Evolutionary conservation across 805 yeast genomes (phyloP), one percentile per base, ranked within the genome.

Genomic region (Schwanniomyces occidentalis): DNA sequence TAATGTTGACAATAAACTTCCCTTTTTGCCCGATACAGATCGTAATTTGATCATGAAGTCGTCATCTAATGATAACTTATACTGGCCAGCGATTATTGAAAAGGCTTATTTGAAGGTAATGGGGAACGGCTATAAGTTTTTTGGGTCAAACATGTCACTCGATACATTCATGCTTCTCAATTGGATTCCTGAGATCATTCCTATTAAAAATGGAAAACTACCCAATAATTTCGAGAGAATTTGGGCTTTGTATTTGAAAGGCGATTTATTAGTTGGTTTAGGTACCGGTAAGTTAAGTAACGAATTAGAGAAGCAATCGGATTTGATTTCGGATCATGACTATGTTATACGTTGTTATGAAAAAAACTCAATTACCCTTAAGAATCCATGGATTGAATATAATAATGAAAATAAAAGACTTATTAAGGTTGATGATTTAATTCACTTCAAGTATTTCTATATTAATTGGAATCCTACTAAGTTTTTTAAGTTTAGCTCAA

Each of bases 41-140:
- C 38, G 68, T 24, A 53, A 46, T 30, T 42, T 70, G 19, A 58
- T 60, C 17, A 67, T 73, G 8, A 52, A 57, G 14, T 73, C 78
- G 4, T 38, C 45, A 4, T 35, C 61, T 2, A 57, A 65, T 37
- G 52, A 46, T 3, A 21, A 42, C 1, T 44, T 76, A 3, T 45
- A 55, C 4, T 81, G 88, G 85, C 90, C 90, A 0, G 83, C 86
- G 0, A 45, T 86, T n/a, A 44, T 85, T 1, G 96, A 89, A 54
- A 80, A 84, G 47, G 93, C 95, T 0, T 84, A 77, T 49, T 61
- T 88, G 39, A 76, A 76, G 46, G 53, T 82, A 0, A 56, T 70
- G 58, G 76, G 78, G 1, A 60, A 64, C 2, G 83, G 87, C 3
- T 82, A 82, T 46, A 63, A 64, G n/a, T 75, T 79, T 30, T 49